Evolutionary conservation across 257 asterid species (phyloP).

Genomic region (Solanum chilense): DNA sequence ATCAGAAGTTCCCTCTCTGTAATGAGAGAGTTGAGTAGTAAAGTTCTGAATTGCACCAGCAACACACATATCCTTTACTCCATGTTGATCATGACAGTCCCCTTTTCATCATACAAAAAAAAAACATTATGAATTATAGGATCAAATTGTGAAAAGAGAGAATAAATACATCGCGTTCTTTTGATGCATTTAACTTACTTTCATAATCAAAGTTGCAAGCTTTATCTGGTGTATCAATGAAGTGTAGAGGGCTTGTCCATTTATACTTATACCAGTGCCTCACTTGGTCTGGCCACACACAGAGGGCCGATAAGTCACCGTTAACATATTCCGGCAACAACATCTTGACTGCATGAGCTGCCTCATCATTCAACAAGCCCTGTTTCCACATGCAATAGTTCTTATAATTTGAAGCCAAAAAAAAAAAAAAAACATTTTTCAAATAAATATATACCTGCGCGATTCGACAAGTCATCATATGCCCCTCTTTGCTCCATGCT

Average conservation of each 20-base stretch:
- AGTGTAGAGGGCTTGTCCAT: constrained; percentile 91
- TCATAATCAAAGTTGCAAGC: constrained; percentile 67
- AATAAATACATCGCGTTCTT: neutral
- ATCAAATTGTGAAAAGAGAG: neutral
- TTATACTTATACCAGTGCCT: constrained; percentile 79
- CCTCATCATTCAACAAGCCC: constrained; percentile 61
- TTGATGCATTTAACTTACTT: constrained; percentile 24
- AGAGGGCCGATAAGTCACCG: constrained; percentile 66
- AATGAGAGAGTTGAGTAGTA: constrained; percentile 83
- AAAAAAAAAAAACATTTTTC: neutral
- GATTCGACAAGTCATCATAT: constrained; percentile 73
- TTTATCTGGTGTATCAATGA: constrained; percentile 84
- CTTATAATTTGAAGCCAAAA: neutral
- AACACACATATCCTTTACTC: constrained; percentile 79
- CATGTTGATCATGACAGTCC: constrained; percentile 79
- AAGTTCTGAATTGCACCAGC: constrained; percentile 86
- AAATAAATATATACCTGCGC: constrained; percentile 51
- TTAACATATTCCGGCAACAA: constrained; percentile 60
- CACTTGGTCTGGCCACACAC: constrained; percentile 96
- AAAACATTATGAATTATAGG: neutral
- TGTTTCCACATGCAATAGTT: neutral
- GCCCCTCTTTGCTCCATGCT: constrained; percentile 97
- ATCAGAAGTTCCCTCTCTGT: constrained; percentile 69
- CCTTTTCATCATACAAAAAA: constrained; percentile 22
- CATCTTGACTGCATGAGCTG: constrained; percentile 52